phyloP scores from a whole-genome alignment of 2,329 filamentous ascomycete species.

The Colletotrichum sp. region DNA sequence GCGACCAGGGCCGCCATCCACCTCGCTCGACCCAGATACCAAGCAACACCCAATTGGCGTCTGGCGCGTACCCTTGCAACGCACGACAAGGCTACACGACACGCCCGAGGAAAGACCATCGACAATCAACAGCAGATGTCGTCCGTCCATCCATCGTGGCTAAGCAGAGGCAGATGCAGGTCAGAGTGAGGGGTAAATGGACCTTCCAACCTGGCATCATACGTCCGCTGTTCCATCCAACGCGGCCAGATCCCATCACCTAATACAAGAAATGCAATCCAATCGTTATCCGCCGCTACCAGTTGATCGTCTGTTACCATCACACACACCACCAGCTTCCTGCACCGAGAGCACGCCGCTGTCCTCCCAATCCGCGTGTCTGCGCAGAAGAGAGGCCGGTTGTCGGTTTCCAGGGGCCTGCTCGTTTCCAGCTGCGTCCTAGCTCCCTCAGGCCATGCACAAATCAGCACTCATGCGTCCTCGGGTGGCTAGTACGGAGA shows the following conservation, averaged over 20 bases:
- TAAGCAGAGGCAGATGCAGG: not conserved
- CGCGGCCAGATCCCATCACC: not conserved
- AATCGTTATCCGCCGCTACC: not conserved
- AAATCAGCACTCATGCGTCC: not conserved
- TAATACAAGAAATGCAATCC: not conserved
- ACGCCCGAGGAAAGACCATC: not conserved
- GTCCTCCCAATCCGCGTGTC: not conserved
- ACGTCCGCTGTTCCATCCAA: conserved; percentile 11
- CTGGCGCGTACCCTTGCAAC: not conserved
- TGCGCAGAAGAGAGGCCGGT: not conserved
- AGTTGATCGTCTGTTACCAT: not conserved
- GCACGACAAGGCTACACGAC: not conserved
- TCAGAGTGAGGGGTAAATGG: conserved; percentile 13
- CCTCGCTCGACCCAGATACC: not conserved
- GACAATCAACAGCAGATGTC: not conserved
- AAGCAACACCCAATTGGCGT: not conserved
- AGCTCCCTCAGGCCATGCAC: not conserved
- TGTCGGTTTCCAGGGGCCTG: not conserved
- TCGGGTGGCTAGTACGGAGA: conserved; percentile 5
- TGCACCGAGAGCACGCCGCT: not conserved
- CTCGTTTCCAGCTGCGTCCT: not conserved
- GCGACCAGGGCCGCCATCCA: not conserved
- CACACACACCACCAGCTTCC: not conserved
- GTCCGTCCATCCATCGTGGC: not conserved
- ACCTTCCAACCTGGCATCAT: conserved; percentile 13